Evolutionary conservation across 495 filamentous ascomycete genomes (phyloP).

Genomic region (Arthonia radiata): DNA sequence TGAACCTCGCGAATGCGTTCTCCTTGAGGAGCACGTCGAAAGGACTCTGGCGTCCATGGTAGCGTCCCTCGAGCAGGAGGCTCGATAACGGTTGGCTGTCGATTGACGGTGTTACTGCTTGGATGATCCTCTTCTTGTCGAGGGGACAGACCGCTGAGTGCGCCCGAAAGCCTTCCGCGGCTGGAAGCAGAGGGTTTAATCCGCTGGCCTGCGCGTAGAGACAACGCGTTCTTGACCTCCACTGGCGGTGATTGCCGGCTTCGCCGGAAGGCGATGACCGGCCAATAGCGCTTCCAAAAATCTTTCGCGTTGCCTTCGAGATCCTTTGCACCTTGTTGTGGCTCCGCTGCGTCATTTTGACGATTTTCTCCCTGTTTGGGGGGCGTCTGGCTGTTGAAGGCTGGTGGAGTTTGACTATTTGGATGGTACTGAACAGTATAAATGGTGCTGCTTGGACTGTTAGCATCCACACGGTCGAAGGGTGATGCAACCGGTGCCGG

Average conservation of each 20-base stretch:
- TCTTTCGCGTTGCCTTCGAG: not conserved
- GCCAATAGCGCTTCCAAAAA: not conserved
- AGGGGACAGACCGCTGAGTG: too few relatives aligned
- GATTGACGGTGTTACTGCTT: too few relatives aligned
- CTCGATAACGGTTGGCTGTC: too few relatives aligned
- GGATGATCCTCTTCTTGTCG: too few relatives aligned
- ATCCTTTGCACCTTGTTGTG: not conserved
- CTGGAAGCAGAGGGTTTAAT: too few relatives aligned
- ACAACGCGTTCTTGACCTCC: not conserved
- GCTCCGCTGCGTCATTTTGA: not conserved
- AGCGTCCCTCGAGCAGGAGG: too few relatives aligned
- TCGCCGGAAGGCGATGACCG: too few relatives aligned
- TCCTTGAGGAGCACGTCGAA: too few relatives aligned
- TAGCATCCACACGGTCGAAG: constrained; percentile 52
- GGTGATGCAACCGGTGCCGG: constrained; percentile 43
- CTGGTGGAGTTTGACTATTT: constrained; percentile 39
- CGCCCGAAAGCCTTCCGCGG: too few relatives aligned
- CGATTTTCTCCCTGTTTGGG: not conserved
- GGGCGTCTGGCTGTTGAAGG: constrained; percentile 11
- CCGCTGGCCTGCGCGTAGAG: too few relatives aligned
- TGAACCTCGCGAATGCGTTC: too few relatives aligned
- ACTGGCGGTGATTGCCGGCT: not conserved
- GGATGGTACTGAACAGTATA: constrained; percentile 67
- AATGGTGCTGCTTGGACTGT: constrained; percentile 55
- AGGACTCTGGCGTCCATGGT: too few relatives aligned